These are phyloP conservation scores for Epichloe baconii DNA, from an alignment of 2,329 filamentous ascomycete species.

Conservation along the genomic window DNA sequence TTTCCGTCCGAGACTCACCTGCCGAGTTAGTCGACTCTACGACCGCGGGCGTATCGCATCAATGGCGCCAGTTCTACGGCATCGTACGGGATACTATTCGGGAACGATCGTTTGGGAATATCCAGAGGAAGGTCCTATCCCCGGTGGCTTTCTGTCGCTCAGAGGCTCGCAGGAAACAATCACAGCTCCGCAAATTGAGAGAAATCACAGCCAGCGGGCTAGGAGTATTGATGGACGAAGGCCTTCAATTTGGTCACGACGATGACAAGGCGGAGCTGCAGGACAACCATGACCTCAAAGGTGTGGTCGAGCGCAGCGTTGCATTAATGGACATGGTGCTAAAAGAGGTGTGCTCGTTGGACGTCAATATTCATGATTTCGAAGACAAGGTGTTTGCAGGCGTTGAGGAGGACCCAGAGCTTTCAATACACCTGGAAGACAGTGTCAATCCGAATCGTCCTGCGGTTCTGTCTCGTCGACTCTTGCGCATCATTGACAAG, in stretches of 20 bases:
- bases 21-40: constrained; percentile 23
- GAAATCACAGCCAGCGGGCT: constrained; percentile 76
- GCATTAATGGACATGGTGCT: constrained; percentile 78
- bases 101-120: constrained; percentile 56
- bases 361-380: constrained; percentile 48
- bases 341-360: constrained; percentile 52
- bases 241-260: constrained; percentile 52
- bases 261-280: constrained; percentile 43
- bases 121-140: constrained; percentile 60
- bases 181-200: constrained; percentile 55
- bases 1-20: constrained; percentile 16
- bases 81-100: constrained; percentile 64
- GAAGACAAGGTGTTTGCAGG: constrained; percentile 52
- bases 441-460: constrained; percentile 33
- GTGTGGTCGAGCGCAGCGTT: constrained; percentile 66
- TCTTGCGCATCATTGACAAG: constrained; percentile 54
- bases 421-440: constrained; percentile 39
- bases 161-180: constrained; percentile 64
- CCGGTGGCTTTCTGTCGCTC: constrained; percentile 64
- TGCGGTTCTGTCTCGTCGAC: constrained; percentile 49
- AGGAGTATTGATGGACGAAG: constrained; percentile 78
- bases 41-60: constrained; percentile 28
- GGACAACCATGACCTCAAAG: constrained; percentile 46
- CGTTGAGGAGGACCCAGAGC: constrained; percentile 47
- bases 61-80: constrained; percentile 62